Conservation (phyloP, 176 grass and related monocot species). For the Musa beccarii region DNA sequence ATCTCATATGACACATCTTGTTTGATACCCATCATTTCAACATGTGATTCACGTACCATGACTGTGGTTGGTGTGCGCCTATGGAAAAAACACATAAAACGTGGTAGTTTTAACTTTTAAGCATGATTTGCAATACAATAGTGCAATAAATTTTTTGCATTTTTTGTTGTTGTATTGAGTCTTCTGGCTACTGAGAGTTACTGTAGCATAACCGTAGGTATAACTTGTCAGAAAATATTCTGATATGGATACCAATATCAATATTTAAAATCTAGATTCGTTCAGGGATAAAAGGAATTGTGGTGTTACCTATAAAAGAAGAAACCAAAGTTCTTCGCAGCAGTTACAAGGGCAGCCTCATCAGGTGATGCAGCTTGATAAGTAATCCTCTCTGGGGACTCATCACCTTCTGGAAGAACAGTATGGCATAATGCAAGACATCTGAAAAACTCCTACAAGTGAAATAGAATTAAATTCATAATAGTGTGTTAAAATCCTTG, state of each 20-base stretch:
- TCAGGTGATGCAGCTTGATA: conserved; percentile 99
- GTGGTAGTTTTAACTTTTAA: background rate
- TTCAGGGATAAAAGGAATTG: background rate
- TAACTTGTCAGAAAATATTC: too few relatives aligned
- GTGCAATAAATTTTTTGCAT: too few relatives aligned
- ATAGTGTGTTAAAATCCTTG: background rate
- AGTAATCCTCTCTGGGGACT: conserved; percentile 80
- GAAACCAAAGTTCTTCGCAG: conserved; percentile 95
- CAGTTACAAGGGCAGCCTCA: conserved; percentile 92
- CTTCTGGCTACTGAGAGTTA: too few relatives aligned
- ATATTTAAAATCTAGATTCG: too few relatives aligned
- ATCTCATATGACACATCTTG: conserved; percentile 91
- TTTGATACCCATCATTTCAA: conserved; percentile 88
- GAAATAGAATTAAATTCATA: conserved; percentile 24
- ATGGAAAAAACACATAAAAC: conserved; percentile 8
- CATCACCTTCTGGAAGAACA: conserved; percentile 97
- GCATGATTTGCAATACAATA: background rate
- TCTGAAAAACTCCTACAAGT: conserved; percentile 93
- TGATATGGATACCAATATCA: too few relatives aligned
- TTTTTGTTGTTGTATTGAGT: too few relatives aligned
- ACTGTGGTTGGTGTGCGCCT: conserved; percentile 86
- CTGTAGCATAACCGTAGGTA: too few relatives aligned
- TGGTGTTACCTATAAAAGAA: conserved; percentile 90
- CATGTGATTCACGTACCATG: conserved; percentile 90
- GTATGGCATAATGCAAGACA: conserved; percentile 98